phyloP scores from a whole-genome alignment of 2,329 filamentous ascomycete genomes.

The Talaromyces sp. region DNA sequence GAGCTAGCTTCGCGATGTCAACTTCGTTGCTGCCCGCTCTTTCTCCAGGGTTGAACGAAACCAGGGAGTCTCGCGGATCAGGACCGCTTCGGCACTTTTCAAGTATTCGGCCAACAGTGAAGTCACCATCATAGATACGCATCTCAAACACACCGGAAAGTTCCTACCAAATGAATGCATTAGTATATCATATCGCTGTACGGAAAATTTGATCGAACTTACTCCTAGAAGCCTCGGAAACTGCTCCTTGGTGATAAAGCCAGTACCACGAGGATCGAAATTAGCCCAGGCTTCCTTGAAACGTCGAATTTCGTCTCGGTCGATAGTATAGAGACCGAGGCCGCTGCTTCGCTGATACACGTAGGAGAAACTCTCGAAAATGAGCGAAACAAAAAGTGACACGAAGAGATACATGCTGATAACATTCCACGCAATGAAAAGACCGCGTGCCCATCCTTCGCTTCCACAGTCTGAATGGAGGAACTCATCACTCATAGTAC shows the following conservation, averaged over 20 bases:
- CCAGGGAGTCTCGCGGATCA: constrained; percentile 39
- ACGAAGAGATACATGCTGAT: constrained; percentile 99
- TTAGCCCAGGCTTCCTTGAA: constrained; percentile 99
- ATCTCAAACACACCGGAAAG: constrained; percentile 95
- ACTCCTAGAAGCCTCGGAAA: constrained; percentile 83
- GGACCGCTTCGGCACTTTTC: constrained; percentile 66
- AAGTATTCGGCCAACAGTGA: constrained; percentile 80
- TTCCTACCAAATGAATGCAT: constrained; percentile 49
- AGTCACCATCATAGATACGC: constrained; percentile 89
- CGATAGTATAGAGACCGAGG: constrained; percentile 81
- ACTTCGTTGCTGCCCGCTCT: constrained; percentile 45
- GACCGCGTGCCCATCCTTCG: constrained; percentile 73
- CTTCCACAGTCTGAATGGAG: constrained; percentile 92
- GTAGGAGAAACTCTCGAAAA: constrained; percentile 99
- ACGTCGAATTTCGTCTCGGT: constrained; percentile 85
- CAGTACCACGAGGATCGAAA: constrained; percentile 84
- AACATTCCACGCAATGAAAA: constrained; percentile 98
- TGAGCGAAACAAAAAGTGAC: constrained; percentile 94
- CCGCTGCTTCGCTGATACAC: constrained; percentile 95
- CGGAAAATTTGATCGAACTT: constrained; percentile 28
- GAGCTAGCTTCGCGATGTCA: constrained; percentile 70
- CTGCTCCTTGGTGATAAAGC: constrained; percentile 82
- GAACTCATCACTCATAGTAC: constrained; percentile 66
- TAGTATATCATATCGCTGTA: neutral
- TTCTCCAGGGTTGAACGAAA: constrained; percentile 28